phyloP scores from a whole-genome alignment of 129 eudicot genomes.

The Artemisia tridentata region DNA sequence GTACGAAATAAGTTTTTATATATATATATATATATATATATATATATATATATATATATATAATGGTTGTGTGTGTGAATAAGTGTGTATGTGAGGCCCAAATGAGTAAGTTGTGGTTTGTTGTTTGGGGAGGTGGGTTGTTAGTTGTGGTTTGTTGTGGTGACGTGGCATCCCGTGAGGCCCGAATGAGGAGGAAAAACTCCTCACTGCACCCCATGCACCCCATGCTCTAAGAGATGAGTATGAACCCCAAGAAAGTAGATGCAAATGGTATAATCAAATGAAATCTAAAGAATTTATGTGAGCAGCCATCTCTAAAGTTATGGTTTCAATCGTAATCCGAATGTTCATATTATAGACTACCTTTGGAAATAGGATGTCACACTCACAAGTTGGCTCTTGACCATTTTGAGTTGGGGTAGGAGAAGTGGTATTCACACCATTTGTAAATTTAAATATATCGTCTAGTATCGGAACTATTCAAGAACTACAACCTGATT shows the following conservation, averaged over 20 bases:
- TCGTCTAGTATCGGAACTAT: background rate
- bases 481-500: background rate
- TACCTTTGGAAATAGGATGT: slow-evolving; percentile 19
- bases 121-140: no score
- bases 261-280: background rate
- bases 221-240: slow-evolving; percentile 10
- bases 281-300: slow-evolving; percentile 12
- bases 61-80: no score
- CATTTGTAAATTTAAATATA: slow-evolving; percentile 11
- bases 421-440: slow-evolving; percentile 37
- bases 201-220: no score
- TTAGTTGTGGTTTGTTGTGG: no score
- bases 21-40: no score
- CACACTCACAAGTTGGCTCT: slow-evolving; percentile 40
- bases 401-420: slow-evolving; percentile 31
- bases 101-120: no score
- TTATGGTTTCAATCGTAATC: slow-evolving; percentile 9
- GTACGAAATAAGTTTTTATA: no score
- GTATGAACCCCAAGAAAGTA: slow-evolving; percentile 15
- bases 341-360: slow-evolving; percentile 11
- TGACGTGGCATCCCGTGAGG: no score
- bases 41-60: no score
- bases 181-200: no score
- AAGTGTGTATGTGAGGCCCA: no score
- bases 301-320: slow-evolving; percentile 14